A percentile compares a stretch with the other conserved stretches of the same genome.
phyloP scores from a whole-genome alignment of 148 eudicot species.

The Mesembryanthemum crystallinum region DNA sequence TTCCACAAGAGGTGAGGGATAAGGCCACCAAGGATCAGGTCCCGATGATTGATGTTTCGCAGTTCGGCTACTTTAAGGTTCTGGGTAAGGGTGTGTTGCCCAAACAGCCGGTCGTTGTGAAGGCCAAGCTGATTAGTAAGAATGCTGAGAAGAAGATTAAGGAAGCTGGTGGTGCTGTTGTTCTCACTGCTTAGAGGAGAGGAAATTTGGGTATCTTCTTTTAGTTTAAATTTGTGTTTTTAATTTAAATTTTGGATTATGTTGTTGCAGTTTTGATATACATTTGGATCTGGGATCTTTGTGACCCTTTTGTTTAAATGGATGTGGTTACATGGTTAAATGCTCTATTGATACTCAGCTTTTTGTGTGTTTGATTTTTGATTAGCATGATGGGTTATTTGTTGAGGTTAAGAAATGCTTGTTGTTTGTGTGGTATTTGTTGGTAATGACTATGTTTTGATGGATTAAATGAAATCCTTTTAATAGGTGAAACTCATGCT shows the following conservation, averaged over 20 bases:
- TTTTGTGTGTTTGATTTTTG: too few relatives aligned
- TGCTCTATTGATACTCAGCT: too few relatives aligned
- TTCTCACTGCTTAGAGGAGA: constrained; percentile 41
- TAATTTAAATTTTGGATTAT: background rate
- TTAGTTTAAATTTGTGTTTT: background rate
- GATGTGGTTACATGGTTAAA: too few relatives aligned
- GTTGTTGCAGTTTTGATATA: background rate
- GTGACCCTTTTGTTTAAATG: too few relatives aligned
- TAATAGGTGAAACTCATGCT: too few relatives aligned
- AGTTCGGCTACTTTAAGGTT: constrained; percentile 51
- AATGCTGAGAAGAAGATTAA: constrained; percentile 61
- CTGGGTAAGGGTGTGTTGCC: constrained; percentile 46
- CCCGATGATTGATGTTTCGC: constrained; percentile 42
- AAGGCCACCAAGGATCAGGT: constrained; percentile 32
- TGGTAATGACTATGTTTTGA: too few relatives aligned
- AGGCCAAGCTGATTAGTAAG: constrained; percentile 46
- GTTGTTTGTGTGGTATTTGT: too few relatives aligned
- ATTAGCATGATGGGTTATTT: too few relatives aligned
- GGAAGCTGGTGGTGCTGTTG: constrained; percentile 47
- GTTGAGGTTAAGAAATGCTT: too few relatives aligned
- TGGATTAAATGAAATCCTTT: too few relatives aligned
- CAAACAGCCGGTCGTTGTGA: constrained; percentile 36
- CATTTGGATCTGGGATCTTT: background rate
- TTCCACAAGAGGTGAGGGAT: constrained; percentile 37
- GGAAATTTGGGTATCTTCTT: background rate